Base-by-base conservation (phyloP, 1,284 basidiomycete genomes). In the Ustilago vetiveriae region DNA sequence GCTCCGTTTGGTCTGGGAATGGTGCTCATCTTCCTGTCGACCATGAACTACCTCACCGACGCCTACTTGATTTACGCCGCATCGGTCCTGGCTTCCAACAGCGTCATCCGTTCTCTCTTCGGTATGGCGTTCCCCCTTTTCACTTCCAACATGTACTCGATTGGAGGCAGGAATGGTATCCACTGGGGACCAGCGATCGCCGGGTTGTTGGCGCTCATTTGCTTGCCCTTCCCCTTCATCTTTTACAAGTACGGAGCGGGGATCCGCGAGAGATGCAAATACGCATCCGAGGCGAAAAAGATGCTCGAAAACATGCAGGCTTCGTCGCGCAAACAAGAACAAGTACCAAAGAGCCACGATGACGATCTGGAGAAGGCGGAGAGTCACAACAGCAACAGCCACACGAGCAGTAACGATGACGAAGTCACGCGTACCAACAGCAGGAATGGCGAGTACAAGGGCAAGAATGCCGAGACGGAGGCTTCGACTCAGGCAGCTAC, bases 101-200 rank as follows among this genome's bases (percentile, higher is more conserved):
- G 90, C 23, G 86, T 92, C 30, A 79, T 89, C 33, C 87, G 90
- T 27, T 88, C 87, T 2, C 80, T 86, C 3, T 85, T 88, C 45
- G 90, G 88, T 6, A 87, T 87, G 0, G 84, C 81, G 1, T 82
- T 84, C 81, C 85, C 85, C 0, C 75, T 86, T 3, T 86, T 86
- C 65, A 84, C 85, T 0, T 29, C 60, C 2, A 83, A 85, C 59
- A 86, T 87, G 86, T 87, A 85, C 76, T 56, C 82, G 9, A 60
- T 69, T 35, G 71, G 55, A 24, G 66, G 60, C 22, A 83, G 75
- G 17, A 80, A 92, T 10, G 89, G 90, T 2, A 88, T 89, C 0
- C 89, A 90, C 0, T 90, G 91, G 8, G 90, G 90, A 1, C 89
- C 89, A 0, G 89, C 88, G 16, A 84, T 92, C 17, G 82, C 91